phyloP scores from a whole-genome alignment of 2,329 filamentous ascomycete genomes.

The Ceratocystis cubensis region DNA sequence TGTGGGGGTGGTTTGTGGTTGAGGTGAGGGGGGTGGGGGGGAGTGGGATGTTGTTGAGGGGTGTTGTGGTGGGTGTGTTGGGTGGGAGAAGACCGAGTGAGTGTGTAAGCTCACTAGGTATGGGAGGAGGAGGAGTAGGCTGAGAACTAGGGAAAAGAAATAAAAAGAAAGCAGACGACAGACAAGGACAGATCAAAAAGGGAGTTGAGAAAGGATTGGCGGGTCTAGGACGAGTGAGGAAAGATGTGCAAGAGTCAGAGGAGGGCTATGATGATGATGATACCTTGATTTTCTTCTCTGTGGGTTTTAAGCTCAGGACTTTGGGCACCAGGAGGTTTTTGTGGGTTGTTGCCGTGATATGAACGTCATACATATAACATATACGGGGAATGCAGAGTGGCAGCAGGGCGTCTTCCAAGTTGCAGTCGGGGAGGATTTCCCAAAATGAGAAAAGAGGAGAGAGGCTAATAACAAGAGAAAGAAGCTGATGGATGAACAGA shows the following conservation, averaged over 20 bases:
- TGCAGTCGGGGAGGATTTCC: slow-evolving; percentile 1
- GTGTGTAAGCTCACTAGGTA: neutral
- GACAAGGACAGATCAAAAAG: slow-evolving; percentile 1
- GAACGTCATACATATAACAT: slow-evolving; percentile 1
- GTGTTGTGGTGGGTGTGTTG: too few relatives aligned
- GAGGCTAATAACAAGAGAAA: neutral
- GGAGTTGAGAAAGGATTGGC: slow-evolving; percentile 4
- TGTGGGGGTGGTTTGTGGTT: too few relatives aligned
- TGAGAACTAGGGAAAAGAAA: slow-evolving; percentile 3
- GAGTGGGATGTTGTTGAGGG: too few relatives aligned
- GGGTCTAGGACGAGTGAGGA: neutral
- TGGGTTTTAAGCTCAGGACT: neutral
- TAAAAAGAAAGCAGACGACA: neutral
- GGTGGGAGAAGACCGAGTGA: neutral
- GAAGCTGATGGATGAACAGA: slow-evolving; percentile 1
- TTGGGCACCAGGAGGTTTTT: neutral
- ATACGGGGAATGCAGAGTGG: neutral
- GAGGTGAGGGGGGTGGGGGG: too few relatives aligned
- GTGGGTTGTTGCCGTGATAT: neutral
- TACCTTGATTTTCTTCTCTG: slow-evolving; percentile 4
- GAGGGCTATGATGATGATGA: neutral
- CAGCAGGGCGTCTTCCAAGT: neutral
- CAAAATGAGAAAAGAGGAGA: slow-evolving; percentile 11
- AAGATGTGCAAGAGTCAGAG: slow-evolving; percentile 5
- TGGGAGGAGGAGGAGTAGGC: neutral